phyloP scores from a whole-genome alignment of 345 rosid species.

The Nasturtium officinale region DNA sequence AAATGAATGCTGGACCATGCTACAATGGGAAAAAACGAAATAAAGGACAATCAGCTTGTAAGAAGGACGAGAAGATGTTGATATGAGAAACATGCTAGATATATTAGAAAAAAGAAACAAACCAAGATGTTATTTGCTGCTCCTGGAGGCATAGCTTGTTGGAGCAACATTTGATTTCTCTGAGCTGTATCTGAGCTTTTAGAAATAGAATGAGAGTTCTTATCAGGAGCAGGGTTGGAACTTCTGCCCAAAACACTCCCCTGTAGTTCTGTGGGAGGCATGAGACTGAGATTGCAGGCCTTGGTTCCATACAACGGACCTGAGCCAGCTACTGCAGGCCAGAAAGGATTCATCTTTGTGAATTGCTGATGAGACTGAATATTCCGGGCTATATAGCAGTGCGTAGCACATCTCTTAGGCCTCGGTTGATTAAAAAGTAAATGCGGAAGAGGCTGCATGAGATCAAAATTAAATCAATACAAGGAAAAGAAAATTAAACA shows the following conservation, averaged over 20 bases:
- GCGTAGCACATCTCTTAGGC: conserved; percentile 93
- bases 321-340: conserved; percentile 85
- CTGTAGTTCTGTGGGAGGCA: conserved; percentile 76
- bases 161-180: conserved; percentile 83
- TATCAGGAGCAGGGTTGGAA: conserved; percentile 59
- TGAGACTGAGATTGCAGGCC: conserved; percentile 68
- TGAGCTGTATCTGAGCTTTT: conserved; percentile 62
- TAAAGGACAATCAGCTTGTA: neutral
- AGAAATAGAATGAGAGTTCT: conserved; percentile 56
- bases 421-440: conserved; percentile 73
- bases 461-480: conserved; percentile 15
- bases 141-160: conserved; percentile 81
- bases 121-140: conserved; percentile 80
- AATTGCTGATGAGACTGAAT: conserved; percentile 77
- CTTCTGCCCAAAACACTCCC: conserved; percentile 56
- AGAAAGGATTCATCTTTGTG: conserved; percentile 79
- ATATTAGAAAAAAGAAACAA: conserved; percentile 15
- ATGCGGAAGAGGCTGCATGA: conserved; percentile 74
- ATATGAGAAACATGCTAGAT: neutral
- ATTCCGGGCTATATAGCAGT: conserved; percentile 85
- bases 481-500: neutral
- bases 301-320: conserved; percentile 78
- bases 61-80: neutral
- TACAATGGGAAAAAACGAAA: conserved; percentile 42
- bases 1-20: conserved; percentile 83